These are phyloP conservation scores for Candida ascalaphidarum DNA, from an alignment of 805 yeast genomes.

Conservation along the genomic window DNA sequence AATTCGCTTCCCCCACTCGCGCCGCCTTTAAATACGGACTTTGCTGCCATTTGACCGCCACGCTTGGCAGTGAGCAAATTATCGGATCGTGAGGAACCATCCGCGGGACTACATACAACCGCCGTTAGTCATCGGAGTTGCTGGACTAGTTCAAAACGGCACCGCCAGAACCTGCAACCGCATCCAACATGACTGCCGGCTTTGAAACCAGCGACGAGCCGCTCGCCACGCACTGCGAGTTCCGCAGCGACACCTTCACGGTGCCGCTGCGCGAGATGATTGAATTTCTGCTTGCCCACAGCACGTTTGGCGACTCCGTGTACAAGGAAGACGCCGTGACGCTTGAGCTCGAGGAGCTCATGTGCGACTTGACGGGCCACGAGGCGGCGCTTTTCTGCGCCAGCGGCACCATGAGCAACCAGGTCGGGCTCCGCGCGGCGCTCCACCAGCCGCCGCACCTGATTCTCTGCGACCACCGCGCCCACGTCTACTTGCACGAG, in stretches of 20 bases:
- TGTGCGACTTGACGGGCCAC: constrained; percentile 67
- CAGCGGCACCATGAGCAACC: constrained; percentile 88
- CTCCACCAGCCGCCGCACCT: constrained; percentile 77
- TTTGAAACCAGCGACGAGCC: no score
- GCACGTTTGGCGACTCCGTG: constrained; percentile 71
- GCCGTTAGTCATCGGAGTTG: no score
- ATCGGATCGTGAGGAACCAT: no score
- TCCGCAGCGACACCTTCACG: constrained; percentile 77
- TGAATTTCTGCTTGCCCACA: constrained; percentile 7
- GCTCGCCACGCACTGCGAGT: constrained; percentile 28
- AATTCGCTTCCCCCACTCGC: no score
- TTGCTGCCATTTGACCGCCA: no score
- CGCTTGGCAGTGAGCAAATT: no score
- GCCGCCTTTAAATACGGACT: no score
- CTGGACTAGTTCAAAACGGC: no score
- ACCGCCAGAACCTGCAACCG: no score
- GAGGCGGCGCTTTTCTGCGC: constrained; percentile 77
- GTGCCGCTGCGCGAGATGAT: constrained; percentile 75
- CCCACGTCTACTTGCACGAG: constrained; percentile 77
- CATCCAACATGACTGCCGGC: no score
- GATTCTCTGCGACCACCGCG: constrained; percentile 77
- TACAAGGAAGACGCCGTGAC: constrained; percentile 77
- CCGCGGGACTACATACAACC: no score
- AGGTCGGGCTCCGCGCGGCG: constrained; percentile 71
- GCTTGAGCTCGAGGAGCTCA: constrained; percentile 48